These are phyloP conservation scores for Rehmannia glutinosa DNA, from an alignment of 257 asterid species.

Conservation along the genomic window DNA sequence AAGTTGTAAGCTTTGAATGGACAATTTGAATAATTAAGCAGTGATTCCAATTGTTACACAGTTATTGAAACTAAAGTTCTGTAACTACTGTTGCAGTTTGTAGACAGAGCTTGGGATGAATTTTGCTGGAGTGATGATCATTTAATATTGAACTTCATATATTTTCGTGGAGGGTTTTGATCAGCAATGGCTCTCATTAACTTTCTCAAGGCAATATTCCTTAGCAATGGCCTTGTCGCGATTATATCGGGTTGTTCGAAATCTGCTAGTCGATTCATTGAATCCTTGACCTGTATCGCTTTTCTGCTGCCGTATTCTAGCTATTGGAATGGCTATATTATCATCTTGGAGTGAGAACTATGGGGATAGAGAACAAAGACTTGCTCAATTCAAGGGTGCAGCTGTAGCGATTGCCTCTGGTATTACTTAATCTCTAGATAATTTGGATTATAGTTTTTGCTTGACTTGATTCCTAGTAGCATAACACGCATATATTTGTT, in stretches of 20 bases:
- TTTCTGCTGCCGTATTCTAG: constrained; percentile 86
- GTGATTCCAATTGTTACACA: too few relatives aligned
- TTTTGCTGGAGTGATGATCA: too few relatives aligned
- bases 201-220: constrained; percentile 87
- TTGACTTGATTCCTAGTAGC: too few relatives aligned
- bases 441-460: too few relatives aligned
- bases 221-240: constrained; percentile 90
- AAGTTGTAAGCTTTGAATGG: too few relatives aligned
- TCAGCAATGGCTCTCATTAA: constrained; percentile 83
- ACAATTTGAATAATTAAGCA: too few relatives aligned
- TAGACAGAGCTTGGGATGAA: too few relatives aligned
- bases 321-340: constrained; percentile 86
- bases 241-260: constrained; percentile 77
- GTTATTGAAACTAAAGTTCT: too few relatives aligned
- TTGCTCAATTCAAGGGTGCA: constrained; percentile 81
- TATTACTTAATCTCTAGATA: constrained; percentile 22
- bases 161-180: constrained; percentile 76
- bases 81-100: too few relatives aligned
- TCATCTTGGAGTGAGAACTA: constrained; percentile 84
- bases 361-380: constrained; percentile 84
- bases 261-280: constrained; percentile 66
- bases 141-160: neutral
- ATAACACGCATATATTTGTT: too few relatives aligned
- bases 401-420: constrained; percentile 92
- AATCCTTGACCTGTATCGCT: constrained; percentile 81